Evolutionary conservation across 257 asterid genomes (phyloP).

Genomic region (Solanum paucissectum): DNA sequence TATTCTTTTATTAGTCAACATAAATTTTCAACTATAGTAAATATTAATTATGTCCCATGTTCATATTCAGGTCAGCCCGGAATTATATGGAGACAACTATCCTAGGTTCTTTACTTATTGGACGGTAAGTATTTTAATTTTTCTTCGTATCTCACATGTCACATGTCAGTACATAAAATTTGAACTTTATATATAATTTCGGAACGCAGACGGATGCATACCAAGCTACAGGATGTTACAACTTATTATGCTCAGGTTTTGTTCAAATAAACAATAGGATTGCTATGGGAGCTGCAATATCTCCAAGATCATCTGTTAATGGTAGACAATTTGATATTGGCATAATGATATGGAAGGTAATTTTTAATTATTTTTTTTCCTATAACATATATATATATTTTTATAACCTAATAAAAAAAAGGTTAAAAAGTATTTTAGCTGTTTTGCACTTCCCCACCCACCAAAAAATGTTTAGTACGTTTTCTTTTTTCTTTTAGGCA

Average conservation of each 20-base stretch:
- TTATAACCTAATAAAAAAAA: background rate
- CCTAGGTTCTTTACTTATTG: slow-evolving; percentile 91
- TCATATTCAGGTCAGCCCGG: slow-evolving; percentile 67
- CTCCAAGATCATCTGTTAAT: slow-evolving; percentile 68
- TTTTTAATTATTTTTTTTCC: no score
- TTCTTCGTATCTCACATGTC: background rate
- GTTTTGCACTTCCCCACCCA: background rate
- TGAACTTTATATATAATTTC: background rate
- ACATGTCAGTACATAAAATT: background rate
- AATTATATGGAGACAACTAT: slow-evolving; percentile 69
- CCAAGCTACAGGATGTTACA: slow-evolving; percentile 96
- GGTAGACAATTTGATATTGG: slow-evolving; percentile 76
- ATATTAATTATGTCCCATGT: background rate
- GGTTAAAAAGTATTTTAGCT: background rate
- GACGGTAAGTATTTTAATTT: slow-evolving; percentile 44
- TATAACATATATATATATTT: background rate
- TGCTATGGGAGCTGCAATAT: slow-evolving; percentile 94
- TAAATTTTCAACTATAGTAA: background rate
- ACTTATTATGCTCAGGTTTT: slow-evolving; percentile 78
- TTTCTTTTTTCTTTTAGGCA: background rate
- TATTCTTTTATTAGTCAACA: background rate
- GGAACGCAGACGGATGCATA: slow-evolving; percentile 75
- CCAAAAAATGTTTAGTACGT: background rate
- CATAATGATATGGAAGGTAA: slow-evolving; percentile 92
- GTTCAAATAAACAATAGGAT: slow-evolving; percentile 79